Percentiles rank a stretch among this genome's conserved stretches.
phyloP scores from a whole-genome alignment of 2,329 filamentous ascomycete species.

The Aspergillus sp. region DNA sequence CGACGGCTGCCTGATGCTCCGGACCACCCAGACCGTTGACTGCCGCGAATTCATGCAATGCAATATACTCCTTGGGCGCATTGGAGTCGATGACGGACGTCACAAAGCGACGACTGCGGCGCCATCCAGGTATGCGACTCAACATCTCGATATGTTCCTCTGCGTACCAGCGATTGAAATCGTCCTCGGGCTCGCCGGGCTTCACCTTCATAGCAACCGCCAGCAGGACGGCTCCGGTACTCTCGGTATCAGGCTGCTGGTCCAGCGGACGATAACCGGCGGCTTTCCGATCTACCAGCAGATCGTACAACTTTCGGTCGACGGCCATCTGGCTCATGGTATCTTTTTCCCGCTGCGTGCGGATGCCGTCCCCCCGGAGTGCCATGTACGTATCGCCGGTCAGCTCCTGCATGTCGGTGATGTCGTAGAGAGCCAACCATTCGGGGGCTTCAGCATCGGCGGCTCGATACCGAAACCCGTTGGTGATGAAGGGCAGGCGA shows the following conservation, averaged over 20 bases:
- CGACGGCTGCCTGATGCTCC: constrained; percentile 55
- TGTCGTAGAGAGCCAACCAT: constrained; percentile 76
- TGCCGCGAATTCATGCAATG: constrained; percentile 64
- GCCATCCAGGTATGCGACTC: constrained; percentile 68
- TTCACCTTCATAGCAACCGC: constrained; percentile 55
- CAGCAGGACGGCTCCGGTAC: constrained; percentile 54
- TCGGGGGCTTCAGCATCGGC: constrained; percentile 54
- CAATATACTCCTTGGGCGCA: constrained; percentile 51
- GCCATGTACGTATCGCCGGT: constrained; percentile 57
- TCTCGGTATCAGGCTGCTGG: constrained; percentile 50
- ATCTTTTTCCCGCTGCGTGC: constrained; percentile 52
- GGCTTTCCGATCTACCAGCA: constrained; percentile 50
- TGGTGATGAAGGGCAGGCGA: constrained; percentile 63
- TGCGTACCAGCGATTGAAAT: constrained; percentile 61
- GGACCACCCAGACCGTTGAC: constrained; percentile 58
- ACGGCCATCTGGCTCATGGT: constrained; percentile 61
- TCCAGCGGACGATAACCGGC: constrained; percentile 54
- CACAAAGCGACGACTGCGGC: constrained; percentile 62
- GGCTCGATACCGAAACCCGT: constrained; percentile 71
- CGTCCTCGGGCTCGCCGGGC: constrained; percentile 37
- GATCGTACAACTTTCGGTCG: constrained; percentile 62
- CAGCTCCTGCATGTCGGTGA: constrained; percentile 64
- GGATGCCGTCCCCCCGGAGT: constrained; percentile 40
- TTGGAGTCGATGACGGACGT: constrained; percentile 56
- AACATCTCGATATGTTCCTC: constrained; percentile 68